Conservation (phyloP, 345 rosid genomes). For the Isatis tinctoria region DNA sequence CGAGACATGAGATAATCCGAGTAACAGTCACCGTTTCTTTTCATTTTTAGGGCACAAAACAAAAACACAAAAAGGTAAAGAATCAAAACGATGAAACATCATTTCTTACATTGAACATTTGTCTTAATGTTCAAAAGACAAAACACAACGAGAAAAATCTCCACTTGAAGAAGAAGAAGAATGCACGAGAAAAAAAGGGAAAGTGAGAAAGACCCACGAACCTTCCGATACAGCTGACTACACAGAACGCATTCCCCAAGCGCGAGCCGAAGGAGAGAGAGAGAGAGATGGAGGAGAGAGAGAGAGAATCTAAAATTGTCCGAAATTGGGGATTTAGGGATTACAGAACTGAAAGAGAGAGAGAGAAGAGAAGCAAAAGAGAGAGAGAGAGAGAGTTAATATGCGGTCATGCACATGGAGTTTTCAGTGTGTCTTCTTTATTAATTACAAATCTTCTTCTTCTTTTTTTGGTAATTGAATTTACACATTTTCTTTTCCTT, state of each 20-base stretch:
- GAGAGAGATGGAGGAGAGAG: background rate
- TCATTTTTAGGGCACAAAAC: constrained; percentile 3
- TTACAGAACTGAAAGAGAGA: constrained; percentile 23
- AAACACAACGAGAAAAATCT: background rate
- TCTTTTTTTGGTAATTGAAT: background rate
- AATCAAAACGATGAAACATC: background rate
- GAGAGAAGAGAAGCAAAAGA: background rate
- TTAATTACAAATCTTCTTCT: constrained; percentile 10
- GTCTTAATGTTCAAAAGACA: background rate
- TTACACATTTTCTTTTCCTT: background rate
- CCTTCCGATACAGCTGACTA: constrained; percentile 27
- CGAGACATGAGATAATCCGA: background rate
- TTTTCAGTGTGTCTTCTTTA: constrained; percentile 18
- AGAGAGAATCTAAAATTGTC: constrained; percentile 32
- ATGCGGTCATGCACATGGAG: constrained; percentile 24
- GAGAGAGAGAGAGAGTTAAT: constrained; percentile 9
- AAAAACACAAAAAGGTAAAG: background rate
- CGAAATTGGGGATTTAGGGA: constrained; percentile 42
- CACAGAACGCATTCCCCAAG: constrained; percentile 35
- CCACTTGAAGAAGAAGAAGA: background rate
- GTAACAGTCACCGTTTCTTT: background rate
- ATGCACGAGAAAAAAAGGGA: constrained; percentile 15
- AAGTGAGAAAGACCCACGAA: constrained; percentile 15
- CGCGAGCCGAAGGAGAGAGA: background rate
- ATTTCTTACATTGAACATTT: constrained; percentile 3